Conservation (phyloP, 163 green algal genomes). For the Trebouxiophyceae sp. region DNA sequence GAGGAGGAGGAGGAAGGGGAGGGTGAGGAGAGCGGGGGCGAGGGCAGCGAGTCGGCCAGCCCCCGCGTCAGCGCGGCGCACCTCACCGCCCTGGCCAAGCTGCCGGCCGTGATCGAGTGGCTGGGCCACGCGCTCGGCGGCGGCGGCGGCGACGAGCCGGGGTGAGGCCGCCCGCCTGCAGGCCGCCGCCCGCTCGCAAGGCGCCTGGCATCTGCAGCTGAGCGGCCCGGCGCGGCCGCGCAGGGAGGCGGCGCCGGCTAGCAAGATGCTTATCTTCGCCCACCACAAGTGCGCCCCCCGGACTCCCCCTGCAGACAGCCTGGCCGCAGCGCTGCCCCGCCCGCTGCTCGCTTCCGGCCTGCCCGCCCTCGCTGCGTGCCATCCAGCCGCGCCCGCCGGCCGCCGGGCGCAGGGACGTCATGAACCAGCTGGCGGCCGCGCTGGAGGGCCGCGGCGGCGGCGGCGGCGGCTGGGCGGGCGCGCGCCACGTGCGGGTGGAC, state of each 20-base stretch:
- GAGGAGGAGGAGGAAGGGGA: constrained; percentile 10
- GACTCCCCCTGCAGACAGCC: no score
- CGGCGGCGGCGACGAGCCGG: constrained; percentile 21
- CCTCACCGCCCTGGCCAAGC: constrained; percentile 72
- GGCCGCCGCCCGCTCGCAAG: no score
- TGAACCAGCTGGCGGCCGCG: constrained; percentile 63
- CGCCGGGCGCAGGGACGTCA: constrained; percentile 61
- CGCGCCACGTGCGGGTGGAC: constrained; percentile 80
- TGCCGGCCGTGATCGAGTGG: constrained; percentile 73
- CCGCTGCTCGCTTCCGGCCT: no score
- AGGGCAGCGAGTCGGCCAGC: background rate
- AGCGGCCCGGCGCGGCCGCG: no score
- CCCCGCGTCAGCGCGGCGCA: constrained; percentile 33
- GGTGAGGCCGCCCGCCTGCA: no score
- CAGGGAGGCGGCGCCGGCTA: no score
- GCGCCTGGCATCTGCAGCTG: no score
- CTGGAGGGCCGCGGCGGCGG: constrained; percentile 30
- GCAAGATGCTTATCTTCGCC: constrained; percentile 95
- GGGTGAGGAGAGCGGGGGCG: background rate
- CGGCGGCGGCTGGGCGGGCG: constrained; percentile 20
- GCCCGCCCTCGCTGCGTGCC: no score
- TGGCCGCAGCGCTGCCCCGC: no score
- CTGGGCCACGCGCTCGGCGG: constrained; percentile 46
- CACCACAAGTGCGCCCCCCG: constrained; percentile 67
- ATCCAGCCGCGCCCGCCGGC: no score